A percentile compares a stretch with the other conserved stretches of the same genome.
phyloP scores from a whole-genome alignment of 208 protist genomes.

The Leptomonas pyrrhocoris region DNA sequence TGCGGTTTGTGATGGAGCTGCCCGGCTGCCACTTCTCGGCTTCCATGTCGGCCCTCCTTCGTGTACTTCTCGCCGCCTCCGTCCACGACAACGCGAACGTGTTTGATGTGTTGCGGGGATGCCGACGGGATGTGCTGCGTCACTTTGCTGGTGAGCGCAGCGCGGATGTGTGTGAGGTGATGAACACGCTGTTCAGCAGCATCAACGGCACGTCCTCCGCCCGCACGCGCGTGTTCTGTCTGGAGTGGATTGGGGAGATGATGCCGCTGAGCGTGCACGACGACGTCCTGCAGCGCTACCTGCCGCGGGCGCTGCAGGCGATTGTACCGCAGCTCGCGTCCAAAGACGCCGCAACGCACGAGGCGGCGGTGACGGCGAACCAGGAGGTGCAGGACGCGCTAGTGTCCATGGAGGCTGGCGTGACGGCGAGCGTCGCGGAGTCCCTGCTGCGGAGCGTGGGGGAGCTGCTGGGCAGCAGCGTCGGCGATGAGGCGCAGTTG shows the following conservation, averaged over 20 bases:
- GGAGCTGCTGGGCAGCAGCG: constrained; percentile 26
- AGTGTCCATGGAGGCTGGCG: constrained; percentile 14
- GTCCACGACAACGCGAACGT: constrained; percentile 32
- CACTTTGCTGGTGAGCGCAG: constrained; percentile 15
- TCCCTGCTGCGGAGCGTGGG: constrained; percentile 20
- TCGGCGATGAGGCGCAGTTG: constrained; percentile 50
- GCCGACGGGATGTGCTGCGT: constrained; percentile 20
- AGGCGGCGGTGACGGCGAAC: constrained; percentile 19
- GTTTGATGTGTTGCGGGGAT: constrained; percentile 31
- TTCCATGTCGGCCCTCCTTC: constrained; percentile 48
- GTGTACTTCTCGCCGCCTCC: constrained; percentile 46
- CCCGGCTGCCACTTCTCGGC: constrained; percentile 49
- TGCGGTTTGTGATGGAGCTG: constrained; percentile 56
- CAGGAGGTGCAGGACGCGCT: constrained; percentile 30
- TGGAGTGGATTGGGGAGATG: constrained; percentile 41
- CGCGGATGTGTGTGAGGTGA: constrained; percentile 24
- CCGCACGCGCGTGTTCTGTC: constrained; percentile 32
- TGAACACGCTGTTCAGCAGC: constrained; percentile 19
- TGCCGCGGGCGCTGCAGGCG: constrained; percentile 22
- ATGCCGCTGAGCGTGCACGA: constrained; percentile 20
- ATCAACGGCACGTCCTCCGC: constrained; percentile 20
- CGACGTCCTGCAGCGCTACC: constrained; percentile 22
- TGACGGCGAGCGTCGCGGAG: constrained; percentile 17
- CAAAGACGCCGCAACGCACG: constrained; percentile 23
- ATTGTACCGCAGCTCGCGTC: constrained; percentile 28